A percentile compares a stretch with the other conserved stretches of the same genome.
phyloP scores from a whole-genome alignment of 345 rosid species.

The Schrenkiella parvula region DNA sequence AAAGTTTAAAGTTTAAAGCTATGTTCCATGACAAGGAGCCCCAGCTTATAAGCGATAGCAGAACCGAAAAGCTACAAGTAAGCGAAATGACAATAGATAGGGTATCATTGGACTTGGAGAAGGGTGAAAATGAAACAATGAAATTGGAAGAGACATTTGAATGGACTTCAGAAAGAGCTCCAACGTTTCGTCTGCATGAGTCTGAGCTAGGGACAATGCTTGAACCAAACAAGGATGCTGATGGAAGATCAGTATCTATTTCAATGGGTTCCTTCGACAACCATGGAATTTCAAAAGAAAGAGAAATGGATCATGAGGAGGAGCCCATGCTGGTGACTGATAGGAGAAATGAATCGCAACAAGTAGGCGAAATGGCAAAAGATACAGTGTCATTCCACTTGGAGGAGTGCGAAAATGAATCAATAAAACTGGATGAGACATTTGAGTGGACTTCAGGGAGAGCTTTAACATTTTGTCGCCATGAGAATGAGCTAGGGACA shows the following conservation, averaged over 20 bases:
- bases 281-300: constrained; percentile 9
- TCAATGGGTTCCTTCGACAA: constrained; percentile 10
- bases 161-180: constrained; percentile 18
- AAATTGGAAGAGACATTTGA: constrained; percentile 3
- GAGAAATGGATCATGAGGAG: not conserved
- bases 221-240: not conserved
- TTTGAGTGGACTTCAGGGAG: constrained; percentile 21
- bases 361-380: not conserved
- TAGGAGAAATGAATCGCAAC: not conserved
- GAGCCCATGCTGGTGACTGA: not conserved
- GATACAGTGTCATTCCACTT: not conserved
- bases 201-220: constrained; percentile 1
- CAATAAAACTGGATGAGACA: constrained; percentile 6
- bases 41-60: not conserved
- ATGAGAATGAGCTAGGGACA: constrained; percentile 4
- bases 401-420: not conserved
- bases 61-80: not conserved
- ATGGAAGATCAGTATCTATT: constrained; percentile 6
- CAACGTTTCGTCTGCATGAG: constrained; percentile 5
- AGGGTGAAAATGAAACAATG: not conserved
- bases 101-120: not conserved
- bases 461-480: constrained; percentile 20
- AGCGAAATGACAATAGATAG: not conserved
- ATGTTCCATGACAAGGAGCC: not conserved
- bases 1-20: not conserved